These are phyloP conservation scores for Sambucus nigra DNA, from an alignment of 129 eudicot species.

Conservation along the genomic window DNA sequence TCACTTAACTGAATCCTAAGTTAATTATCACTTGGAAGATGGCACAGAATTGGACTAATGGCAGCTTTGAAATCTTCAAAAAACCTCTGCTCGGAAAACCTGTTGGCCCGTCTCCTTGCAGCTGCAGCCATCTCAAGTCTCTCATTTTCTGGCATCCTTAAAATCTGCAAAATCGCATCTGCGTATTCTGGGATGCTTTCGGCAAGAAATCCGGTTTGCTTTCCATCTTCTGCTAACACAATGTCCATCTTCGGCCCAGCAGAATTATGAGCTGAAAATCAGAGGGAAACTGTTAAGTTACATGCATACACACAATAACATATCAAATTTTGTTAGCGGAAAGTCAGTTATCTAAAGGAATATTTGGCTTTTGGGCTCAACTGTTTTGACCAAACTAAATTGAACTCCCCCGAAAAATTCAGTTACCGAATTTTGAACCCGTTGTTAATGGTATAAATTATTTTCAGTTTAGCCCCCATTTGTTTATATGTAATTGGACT, in stretches of 20 bases:
- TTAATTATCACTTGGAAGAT: neutral
- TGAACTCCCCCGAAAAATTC: no score
- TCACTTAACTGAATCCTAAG: neutral
- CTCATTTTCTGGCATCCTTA: slow-evolving; percentile 50
- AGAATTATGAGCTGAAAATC: slow-evolving; percentile 87
- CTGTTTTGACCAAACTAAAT: no score
- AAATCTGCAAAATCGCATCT: slow-evolving; percentile 55
- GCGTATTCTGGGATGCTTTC: slow-evolving; percentile 61
- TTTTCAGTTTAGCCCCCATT: no score
- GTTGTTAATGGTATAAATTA: no score
- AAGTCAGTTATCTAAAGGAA: neutral
- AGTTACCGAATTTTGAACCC: no score
- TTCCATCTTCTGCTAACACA: slow-evolving; percentile 73
- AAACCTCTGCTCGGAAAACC: slow-evolving; percentile 82
- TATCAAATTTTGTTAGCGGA: no score
- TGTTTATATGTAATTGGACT: no score
- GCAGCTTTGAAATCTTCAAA: slow-evolving; percentile 70
- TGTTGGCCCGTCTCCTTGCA: slow-evolving; percentile 69
- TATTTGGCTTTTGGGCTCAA: neutral
- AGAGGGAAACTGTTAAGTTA: neutral
- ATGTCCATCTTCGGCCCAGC: slow-evolving; percentile 99
- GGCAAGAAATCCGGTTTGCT: slow-evolving; percentile 78
- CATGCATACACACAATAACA: neutral
- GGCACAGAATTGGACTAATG: slow-evolving; percentile 32
- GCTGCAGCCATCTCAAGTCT: slow-evolving; percentile 77